Conservation (phyloP, 345 rosid species). For the Eucalyptus sideroxylon region DNA sequence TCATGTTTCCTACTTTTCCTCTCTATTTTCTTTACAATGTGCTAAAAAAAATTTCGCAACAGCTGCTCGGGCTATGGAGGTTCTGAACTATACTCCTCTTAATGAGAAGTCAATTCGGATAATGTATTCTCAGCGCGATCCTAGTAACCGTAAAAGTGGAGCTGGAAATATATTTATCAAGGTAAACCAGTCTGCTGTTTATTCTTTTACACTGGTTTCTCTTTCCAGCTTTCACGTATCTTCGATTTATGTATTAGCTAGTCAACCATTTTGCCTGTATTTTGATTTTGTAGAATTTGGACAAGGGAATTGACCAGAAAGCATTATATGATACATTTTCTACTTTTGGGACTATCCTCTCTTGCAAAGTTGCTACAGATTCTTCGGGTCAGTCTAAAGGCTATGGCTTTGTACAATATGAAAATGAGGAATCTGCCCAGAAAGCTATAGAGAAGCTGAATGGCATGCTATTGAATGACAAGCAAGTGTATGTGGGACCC, state of each 20-base stretch:
- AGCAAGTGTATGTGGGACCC: constrained; percentile 93
- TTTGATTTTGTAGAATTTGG: constrained; percentile 56
- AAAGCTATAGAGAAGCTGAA: constrained; percentile 68
- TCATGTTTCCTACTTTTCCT: neutral
- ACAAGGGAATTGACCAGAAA: constrained; percentile 82
- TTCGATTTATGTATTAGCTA: neutral
- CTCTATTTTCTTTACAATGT: neutral
- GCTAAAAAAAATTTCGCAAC: neutral
- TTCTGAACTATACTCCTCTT: constrained; percentile 63
- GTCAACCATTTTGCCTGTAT: neutral
- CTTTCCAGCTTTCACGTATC: neutral
- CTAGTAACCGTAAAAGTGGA: constrained; percentile 75
- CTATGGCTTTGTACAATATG: constrained; percentile 93
- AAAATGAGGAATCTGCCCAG: constrained; percentile 68
- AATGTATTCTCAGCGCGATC: constrained; percentile 82
- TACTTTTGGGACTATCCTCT: constrained; percentile 69
- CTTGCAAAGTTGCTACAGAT: constrained; percentile 93
- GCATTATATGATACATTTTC: constrained; percentile 83
- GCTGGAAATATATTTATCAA: constrained; percentile 91
- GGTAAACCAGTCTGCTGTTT: constrained; percentile 19
- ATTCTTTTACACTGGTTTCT: neutral
- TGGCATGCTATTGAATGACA: constrained; percentile 91
- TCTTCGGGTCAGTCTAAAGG: constrained; percentile 80
- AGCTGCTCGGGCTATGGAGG: constrained; percentile 85
- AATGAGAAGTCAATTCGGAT: constrained; percentile 73